These are phyloP conservation scores for Geotrichum klebahnii DNA, from an alignment of 1,139 yeast species.

Conservation along the genomic window DNA sequence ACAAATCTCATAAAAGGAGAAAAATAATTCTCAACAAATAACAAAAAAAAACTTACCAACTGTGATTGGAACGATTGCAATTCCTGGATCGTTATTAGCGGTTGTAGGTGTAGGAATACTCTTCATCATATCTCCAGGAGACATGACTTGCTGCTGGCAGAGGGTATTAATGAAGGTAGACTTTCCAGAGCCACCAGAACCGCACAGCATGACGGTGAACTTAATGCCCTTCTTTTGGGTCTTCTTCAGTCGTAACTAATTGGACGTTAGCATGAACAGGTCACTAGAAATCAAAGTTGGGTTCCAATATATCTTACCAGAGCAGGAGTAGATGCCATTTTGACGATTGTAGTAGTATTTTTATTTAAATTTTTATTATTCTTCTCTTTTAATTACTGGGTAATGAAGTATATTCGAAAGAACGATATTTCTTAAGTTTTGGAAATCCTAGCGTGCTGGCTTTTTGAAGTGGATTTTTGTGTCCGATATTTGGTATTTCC, in stretches of 20 bases:
- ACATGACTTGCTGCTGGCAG: slow-evolving; percentile 80
- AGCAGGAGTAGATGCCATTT: slow-evolving; percentile 20
- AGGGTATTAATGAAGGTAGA: slow-evolving; percentile 79
- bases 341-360: too few species aligned
- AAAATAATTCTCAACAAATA: too few species aligned
- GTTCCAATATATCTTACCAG: slow-evolving; percentile 15
- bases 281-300: background rate
- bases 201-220: slow-evolving; percentile 76
- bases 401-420: too few species aligned
- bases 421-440: too few species aligned
- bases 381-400: too few species aligned
- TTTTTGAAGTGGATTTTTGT: background rate
- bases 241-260: slow-evolving; percentile 56
- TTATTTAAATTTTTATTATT: too few species aligned
- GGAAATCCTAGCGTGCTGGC: slow-evolving; percentile 1
- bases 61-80: slow-evolving; percentile 49
- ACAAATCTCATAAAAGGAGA: too few species aligned
- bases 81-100: slow-evolving; percentile 49
- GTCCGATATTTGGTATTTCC: background rate
- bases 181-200: slow-evolving; percentile 79
- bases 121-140: slow-evolving; percentile 31
- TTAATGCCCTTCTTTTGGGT: slow-evolving; percentile 82
- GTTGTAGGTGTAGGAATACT: slow-evolving; percentile 39
- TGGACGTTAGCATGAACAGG: background rate
- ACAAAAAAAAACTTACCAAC: slow-evolving; percentile 39